Base-by-base conservation (phyloP, 208 protist species). In the Trypanosomatidae sp. region DNA sequence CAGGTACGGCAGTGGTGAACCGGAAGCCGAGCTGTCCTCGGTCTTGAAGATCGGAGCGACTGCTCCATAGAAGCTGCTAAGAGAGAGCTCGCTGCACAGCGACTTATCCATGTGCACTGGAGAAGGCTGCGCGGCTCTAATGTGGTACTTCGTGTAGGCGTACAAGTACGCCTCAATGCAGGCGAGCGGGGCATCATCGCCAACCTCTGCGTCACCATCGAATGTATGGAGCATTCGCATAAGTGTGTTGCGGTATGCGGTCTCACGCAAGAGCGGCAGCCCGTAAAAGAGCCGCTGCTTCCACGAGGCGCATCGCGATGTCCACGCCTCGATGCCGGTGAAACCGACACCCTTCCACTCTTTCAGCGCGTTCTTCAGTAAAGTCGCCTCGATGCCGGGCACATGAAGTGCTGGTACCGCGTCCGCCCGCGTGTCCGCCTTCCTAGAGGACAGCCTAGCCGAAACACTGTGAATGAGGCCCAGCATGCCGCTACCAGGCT, bases 101-200 rank as follows among this genome's bases (percentile, higher is more conserved):
- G 76, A 66, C 3, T 80, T 58, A 52, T 86, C 81, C 74, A 88
- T 84, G 10, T 69, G 53, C 28, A 87, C 74, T 39, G 81, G 79
- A 15, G 69, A 67, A 49, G 83, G 53, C 49, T 55, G 53, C n/a
- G 65, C 64, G 50, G 46, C 41, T 12, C 60, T 68, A 33, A 82
- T 71, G 52, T 81, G 76, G 1, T 71, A 68, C 1, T 78, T 59
- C 1, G 87, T 62, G 64, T 77, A 25, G 2, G 73, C 71, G 44
- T 87, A 83, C 19, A 93, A 72, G 2, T 56, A 74, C 28, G 84
- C 68, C 76, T 93, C 88, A 17, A 93, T 73, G 60, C 69, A 80
- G 17, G 80, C 62, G 5, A 82, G 46, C 17, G 88, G 76, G 7
- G 55, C 50, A 10, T 53, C 68, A 55, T 28, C 68, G 47, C 69